Base-by-base conservation (phyloP, 1,139 yeast genomes). In the Geotrichum aggregatum region DNA sequence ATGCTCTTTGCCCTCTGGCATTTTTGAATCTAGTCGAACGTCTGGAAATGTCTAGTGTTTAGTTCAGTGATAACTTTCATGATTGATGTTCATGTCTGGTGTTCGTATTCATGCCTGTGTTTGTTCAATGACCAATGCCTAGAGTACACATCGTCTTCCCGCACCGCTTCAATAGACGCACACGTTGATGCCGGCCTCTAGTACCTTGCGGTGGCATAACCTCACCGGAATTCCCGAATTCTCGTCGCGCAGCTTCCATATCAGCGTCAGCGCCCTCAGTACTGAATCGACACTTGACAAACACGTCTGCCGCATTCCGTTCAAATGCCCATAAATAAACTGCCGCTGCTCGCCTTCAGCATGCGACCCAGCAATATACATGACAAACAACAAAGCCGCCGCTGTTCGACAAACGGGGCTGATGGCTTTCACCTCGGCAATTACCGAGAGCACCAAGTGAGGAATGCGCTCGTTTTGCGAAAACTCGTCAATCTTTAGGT, bases 301-400 rank as follows among this genome's bases (percentile, higher is more conserved):
- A 42, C 56, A 55, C 21, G 53, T 53, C 19, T 42, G 45, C 30
- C 52, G 44, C 56, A 55, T 52, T 11, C 31, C 30, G 10, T 34
- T 42, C 33, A 55, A 21, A 26, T 53, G 56, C 18, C 36, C 42
- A 6, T 31, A 39, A 1, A 55, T 28, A 21, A 49, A 47, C 24
- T 22, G 16, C n/a, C 56, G 52, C 35, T 55, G 52, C 16, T 44
- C 47, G 3, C 53, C 54, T 13, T 19, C 40, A 11, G 55, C 48
- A 35, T 52, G 47, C 19, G 54, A 44, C 4, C 57, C 57, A 1
- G 49, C 53, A 24, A 53, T 50, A 47, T 50, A 55, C 39, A 55
- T 44, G 34, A 52, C 52, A 36, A 55, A 52, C 36, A 55, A 33
- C 2, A 55, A 19, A 10, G 56, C 57, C 3, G 54, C 55, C 11